These are phyloP conservation scores for Kluyveromyces dobzhanskii DNA, from an alignment of 805 yeast genomes.

Conservation along the genomic window DNA sequence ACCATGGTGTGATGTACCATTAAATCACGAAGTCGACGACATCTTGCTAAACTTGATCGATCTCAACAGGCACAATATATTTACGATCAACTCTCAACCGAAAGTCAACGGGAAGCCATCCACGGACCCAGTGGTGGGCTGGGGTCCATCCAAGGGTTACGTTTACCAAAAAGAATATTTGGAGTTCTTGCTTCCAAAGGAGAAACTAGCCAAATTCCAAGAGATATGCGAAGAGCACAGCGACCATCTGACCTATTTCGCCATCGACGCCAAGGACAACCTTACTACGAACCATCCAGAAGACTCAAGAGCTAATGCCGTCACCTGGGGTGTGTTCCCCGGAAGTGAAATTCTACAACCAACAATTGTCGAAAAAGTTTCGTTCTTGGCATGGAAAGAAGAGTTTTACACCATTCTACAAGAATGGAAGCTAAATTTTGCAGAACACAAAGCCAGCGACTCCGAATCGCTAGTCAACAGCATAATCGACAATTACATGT, in stretches of 20 bases:
- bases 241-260: constrained; percentile 64
- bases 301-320: constrained; percentile 77
- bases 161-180: constrained; percentile 92
- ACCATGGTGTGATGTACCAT: constrained; percentile 95
- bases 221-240: constrained; percentile 38
- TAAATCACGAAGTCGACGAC: constrained; percentile 63
- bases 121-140: constrained; percentile 65
- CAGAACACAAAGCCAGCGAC: constrained; percentile 28
- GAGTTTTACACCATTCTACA: constrained; percentile 77
- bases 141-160: constrained; percentile 94
- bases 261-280: constrained; percentile 51
- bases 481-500: constrained; percentile 48
- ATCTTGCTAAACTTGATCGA: constrained; percentile 51
- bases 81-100: constrained; percentile 94
- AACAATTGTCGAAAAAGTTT: constrained; percentile 84
- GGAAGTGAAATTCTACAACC: constrained; percentile 93
- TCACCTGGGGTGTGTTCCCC: constrained; percentile 98
- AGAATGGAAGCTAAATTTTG: constrained; percentile 65
- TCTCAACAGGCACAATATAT: constrained; percentile 59
- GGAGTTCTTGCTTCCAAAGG: constrained; percentile 70
- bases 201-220: constrained; percentile 31
- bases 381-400: constrained; percentile 95
- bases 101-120: constrained; percentile 74
- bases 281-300: constrained; percentile 61
- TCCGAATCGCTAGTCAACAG: constrained; percentile 18